A percentile compares a stretch with the other conserved stretches of the same genome.
Conservation (phyloP, 768 basidiomycete species). For the Rhodotorula graminis region DNA sequence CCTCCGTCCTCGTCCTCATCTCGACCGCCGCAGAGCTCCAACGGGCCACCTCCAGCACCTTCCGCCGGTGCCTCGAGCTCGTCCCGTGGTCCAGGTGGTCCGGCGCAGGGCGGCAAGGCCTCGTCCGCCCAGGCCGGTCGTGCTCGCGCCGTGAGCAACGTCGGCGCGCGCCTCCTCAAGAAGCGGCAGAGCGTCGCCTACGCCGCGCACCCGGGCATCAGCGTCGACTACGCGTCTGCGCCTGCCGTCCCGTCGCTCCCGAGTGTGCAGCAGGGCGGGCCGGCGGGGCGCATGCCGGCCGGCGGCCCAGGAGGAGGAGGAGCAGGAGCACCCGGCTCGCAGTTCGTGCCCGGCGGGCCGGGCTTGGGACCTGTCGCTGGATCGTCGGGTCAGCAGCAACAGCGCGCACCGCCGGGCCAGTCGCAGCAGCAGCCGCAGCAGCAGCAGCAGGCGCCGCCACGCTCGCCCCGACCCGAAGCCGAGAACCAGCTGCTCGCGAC, state of each 20-base stretch:
- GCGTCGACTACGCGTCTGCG: not conserved
- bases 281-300: not conserved
- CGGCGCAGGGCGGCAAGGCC: not conserved
- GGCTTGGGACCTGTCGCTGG: not conserved
- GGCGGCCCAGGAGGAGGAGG: not conserved
- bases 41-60: not conserved
- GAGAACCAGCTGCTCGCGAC: constrained; percentile 27
- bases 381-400: not conserved
- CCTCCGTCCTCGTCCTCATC: not conserved
- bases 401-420: not conserved
- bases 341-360: not conserved
- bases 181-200: constrained; percentile 40
- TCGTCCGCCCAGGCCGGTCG: not conserved
- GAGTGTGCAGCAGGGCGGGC: not conserved
- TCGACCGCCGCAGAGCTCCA: constrained; percentile 1
- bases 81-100: not conserved
- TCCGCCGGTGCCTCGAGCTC: not conserved
- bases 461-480: not conserved
- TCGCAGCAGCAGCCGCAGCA: not conserved
- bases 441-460: not conserved
- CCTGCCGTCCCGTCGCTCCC: constrained; percentile 19
- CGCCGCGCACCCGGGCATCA: not conserved
- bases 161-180: constrained; percentile 39
- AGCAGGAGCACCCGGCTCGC: not conserved
- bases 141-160: constrained; percentile 29